Percentiles rank a stretch among this genome's conserved stretches.
Evolutionary conservation across 169 alveolate genomes (phyloP).

Genomic region (Cryptosporidium canis): DNA sequence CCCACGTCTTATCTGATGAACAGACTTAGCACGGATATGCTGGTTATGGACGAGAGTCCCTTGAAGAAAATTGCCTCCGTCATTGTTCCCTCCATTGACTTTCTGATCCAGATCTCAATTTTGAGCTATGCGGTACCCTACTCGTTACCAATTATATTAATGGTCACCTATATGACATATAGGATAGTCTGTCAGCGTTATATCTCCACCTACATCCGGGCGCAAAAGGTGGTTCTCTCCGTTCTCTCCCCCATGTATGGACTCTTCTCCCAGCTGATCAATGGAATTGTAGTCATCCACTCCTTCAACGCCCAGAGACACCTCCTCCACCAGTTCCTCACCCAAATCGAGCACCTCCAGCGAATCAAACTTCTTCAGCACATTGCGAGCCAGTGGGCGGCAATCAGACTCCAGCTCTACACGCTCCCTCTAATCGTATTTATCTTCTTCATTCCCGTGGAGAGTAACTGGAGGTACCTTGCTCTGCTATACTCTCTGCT

Average conservation of each 20-base stretch:
- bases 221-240: conserved; percentile 49
- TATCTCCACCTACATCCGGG: conserved; percentile 31
- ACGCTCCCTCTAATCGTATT: conserved; percentile 51
- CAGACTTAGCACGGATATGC: conserved; percentile 63
- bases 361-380: conserved; percentile 61
- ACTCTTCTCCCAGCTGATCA: conserved; percentile 46
- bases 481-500: conserved; percentile 45
- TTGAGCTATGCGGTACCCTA: conserved; percentile 32
- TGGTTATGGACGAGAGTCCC: conserved; percentile 61
- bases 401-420: conserved; percentile 48
- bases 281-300: conserved; percentile 34
- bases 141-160: conserved; percentile 18
- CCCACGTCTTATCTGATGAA: conserved; percentile 33
- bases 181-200: conserved; percentile 29
- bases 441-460: conserved; percentile 15
- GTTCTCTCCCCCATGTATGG: conserved; percentile 61
- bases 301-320: conserved; percentile 53
- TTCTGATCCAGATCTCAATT: conserved; percentile 27
- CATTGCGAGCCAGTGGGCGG: conserved; percentile 71
- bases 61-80: conserved; percentile 62
- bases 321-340: conserved; percentile 15
- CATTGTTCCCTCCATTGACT: conserved; percentile 54
- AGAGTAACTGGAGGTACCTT: conserved; percentile 27
- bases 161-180: conserved; percentile 28
- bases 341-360: conserved; percentile 59